Evolutionary conservation across 208 protist species (phyloP), one percentile per base, ranked within the genome.

Genomic region (Acanthamoeba castellanii): DNA sequence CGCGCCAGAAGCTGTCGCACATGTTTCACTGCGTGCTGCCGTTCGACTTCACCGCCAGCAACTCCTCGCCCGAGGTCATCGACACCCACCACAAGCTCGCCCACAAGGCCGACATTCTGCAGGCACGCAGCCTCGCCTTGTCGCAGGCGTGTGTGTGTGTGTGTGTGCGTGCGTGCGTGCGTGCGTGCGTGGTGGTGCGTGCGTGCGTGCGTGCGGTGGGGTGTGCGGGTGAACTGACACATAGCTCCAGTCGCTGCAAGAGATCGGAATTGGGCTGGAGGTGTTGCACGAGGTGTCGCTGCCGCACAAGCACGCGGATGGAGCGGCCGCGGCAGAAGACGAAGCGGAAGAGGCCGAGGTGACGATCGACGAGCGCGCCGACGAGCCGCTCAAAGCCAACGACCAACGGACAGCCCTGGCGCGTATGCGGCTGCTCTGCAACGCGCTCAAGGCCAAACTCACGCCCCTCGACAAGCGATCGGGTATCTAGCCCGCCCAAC

Each of bases 391-490:
- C 70, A 18, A 78, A 11, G 25, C 70, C 70, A 30, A 30, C n/a
- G 70, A 78, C n/a, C 30, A 66, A 18, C 59, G 20, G 22, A 66
- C 59, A 1, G 59, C 22, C 8, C 25, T 30, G 74, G 74, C 74
- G 11, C 32, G 55, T 1, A 89, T 89, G 82, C 42, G 37, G 30
- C 82, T 89, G 52, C 37, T 89, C 20, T 66, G 55, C 55, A 25
- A 32, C 27, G 82, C 82, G 8, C 82, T 89, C n/a, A 11, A 30
- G 14, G 82, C 82, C 32, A 59, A 45, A 11, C 55, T 89, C 32
- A 89, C 82, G 22, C 82, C 82, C 2, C n/a, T 89, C n/a, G 50
- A 89, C 47, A 59, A 68, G 52, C 52, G 37, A 7, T 89, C 82
- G 8, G 32, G 74, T 42, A 18, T 55, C 3, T 6, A 5, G 5